phyloP scores from a whole-genome alignment of 208 protist species.

The Wallacemonas sp. region DNA sequence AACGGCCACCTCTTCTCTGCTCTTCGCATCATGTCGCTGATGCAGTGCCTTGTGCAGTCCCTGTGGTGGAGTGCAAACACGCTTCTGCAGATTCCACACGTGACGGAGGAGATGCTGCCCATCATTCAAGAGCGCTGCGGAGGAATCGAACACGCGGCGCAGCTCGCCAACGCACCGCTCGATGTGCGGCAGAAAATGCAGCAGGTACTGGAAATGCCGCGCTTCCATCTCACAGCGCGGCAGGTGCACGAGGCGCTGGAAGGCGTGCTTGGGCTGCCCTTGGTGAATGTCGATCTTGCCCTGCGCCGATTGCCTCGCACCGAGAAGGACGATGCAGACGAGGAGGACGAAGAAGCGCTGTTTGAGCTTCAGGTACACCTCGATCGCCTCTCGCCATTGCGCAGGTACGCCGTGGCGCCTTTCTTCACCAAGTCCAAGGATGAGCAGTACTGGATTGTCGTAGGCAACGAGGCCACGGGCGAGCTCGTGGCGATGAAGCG shows the following conservation, averaged over 20 bases:
- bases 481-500: conserved; percentile 94
- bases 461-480: conserved; percentile 79
- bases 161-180: conserved; percentile 77
- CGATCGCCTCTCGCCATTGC: conserved; percentile 55
- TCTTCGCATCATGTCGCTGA: conserved; percentile 90
- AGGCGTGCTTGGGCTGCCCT: conserved; percentile 66
- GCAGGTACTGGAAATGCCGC: conserved; percentile 43
- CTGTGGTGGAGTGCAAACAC: conserved; percentile 85
- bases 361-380: conserved; percentile 67
- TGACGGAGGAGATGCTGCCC: conserved; percentile 72
- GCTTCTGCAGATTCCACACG: conserved; percentile 87
- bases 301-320: conserved; percentile 25
- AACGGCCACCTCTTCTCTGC: conserved; percentile 90
- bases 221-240: conserved; percentile 40
- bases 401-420: conserved; percentile 73
- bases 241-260: conserved; percentile 77
- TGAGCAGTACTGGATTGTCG: conserved; percentile 92
- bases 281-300: conserved; percentile 76
- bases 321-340: conserved; percentile 17
- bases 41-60: conserved; percentile 96
- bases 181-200: conserved; percentile 39
- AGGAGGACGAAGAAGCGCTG: conserved; percentile 30
- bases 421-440: conserved; percentile 90
- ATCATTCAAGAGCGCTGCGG: conserved; percentile 48
- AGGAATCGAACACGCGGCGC: conserved; percentile 54